Base-by-base conservation (phyloP, 1,284 basidiomycete species). In the Pseudozyma sp. region DNA sequence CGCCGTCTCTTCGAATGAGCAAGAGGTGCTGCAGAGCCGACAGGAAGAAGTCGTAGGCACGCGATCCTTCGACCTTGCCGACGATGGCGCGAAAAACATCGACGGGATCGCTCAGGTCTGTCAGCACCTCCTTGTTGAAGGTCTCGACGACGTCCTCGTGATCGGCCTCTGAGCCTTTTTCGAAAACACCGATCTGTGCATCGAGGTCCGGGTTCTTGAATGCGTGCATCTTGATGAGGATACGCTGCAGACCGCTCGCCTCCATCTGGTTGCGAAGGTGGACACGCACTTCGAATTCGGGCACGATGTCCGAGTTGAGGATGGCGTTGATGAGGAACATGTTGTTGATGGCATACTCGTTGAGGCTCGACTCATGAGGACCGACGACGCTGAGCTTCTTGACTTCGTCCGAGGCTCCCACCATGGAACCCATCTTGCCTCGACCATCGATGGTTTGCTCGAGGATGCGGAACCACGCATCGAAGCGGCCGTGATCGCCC, bases 371-470 rank as follows among this genome's bases (percentile, higher is more conserved):
- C 61, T 95, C 94, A 72, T 91, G 91, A 65, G 94, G 85, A 44
- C 78, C 77, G 17, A 75, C 69, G n/a, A 81, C 53, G 58, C 77
- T 79, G 35, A 84, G 69, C 63, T 79, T 90, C 81, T 88, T 90
- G 63, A 96, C 89, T 70, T 97, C 93, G 37, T 95, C 92, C 76
- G 94, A 95, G 9, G 94, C 93, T 3, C 97, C 96, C 8, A 99
- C 96, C 50, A 92, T 86, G 81, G 92, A 96, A 2, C 96, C 96
- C 94, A 98, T 96, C 84, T 91, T 92, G 1, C 97, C 96, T 64
- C 94, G 87, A 1, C 94, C 94, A 47, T 90, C 89, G 13, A 98
- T 88, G 5, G 90, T 90, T 40, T 87, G 87, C 78, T 95, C 92
- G 67, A 96, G 87, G 1, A 91, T 91, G 72, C 90, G 90, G 84